phyloP scores from a whole-genome alignment of 108 stramenopile species.

The Pseudonitzschia multistriata region DNA sequence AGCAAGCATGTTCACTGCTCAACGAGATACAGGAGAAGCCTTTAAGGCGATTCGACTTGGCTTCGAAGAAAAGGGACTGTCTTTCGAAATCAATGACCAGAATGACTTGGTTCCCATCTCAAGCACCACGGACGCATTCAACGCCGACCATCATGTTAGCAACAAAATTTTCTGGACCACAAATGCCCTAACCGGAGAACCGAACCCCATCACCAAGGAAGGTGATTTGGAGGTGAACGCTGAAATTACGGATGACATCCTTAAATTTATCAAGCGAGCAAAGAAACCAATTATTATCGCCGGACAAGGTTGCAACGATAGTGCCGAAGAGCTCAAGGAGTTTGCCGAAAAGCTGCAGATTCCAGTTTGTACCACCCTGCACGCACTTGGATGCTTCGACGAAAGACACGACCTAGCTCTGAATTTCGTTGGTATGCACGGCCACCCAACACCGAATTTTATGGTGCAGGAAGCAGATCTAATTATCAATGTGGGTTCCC shows the following conservation, averaged over 20 bases:
- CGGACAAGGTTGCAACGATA: constrained; percentile 87
- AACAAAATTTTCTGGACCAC: constrained; percentile 58
- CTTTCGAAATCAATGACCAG: constrained; percentile 59
- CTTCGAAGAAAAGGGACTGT: constrained; percentile 52
- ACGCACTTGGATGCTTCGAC: constrained; percentile 83
- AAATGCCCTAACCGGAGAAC: constrained; percentile 35
- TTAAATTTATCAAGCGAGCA: constrained; percentile 68
- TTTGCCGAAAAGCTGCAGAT: constrained; percentile 86
- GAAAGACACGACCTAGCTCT: constrained; percentile 82
- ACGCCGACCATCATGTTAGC: constrained; percentile 70
- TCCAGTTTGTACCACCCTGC: constrained; percentile 87
- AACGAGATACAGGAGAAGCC: constrained; percentile 37
- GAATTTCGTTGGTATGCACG: constrained; percentile 93
- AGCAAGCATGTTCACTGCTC: constrained; percentile 45
- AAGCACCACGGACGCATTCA: constrained; percentile 45
- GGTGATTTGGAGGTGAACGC: constrained; percentile 35
- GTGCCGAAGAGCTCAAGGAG: constrained; percentile 68
- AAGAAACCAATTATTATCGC: constrained; percentile 89
- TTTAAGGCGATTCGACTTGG: constrained; percentile 75
- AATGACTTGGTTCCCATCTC: constrained; percentile 36
- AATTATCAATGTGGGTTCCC: constrained; percentile 81
- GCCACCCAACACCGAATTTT: constrained; percentile 87
- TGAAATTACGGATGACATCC: constrained; percentile 63
- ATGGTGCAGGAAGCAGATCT: constrained; percentile 89
- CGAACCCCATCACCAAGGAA: constrained; percentile 36